phyloP scores from a whole-genome alignment of 371 early-diverging fungal species.

The Mucor saturninus region DNA sequence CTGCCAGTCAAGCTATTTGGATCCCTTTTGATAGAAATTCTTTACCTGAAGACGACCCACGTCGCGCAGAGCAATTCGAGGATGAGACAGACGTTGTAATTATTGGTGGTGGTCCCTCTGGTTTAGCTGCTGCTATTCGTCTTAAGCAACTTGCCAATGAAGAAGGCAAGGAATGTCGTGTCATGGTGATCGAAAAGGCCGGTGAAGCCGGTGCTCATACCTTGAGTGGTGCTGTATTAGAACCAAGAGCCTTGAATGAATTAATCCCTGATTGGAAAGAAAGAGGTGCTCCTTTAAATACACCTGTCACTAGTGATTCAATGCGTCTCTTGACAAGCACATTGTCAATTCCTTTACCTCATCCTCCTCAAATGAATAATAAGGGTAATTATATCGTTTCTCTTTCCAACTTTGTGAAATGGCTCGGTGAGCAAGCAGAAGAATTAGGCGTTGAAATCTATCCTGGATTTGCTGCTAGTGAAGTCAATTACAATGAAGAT shows the following conservation, averaged over 20 bases:
- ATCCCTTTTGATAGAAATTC: conserved; percentile 41
- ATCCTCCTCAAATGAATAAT: conserved; percentile 97
- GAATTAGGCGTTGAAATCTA: conserved; percentile 96
- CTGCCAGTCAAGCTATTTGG: conserved; percentile 37
- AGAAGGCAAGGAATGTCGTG: conserved; percentile 86
- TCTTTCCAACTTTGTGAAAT: conserved; percentile 89
- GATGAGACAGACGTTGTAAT: conserved; percentile 97
- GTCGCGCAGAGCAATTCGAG: conserved; percentile 61
- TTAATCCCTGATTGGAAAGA: conserved; percentile 98
- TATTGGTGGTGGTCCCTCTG: conserved; percentile 96
- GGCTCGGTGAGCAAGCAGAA: conserved; percentile 98
- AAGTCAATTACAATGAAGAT: conserved; percentile 89
- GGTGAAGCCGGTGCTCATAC: conserved; percentile 96
- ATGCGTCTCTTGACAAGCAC: conserved; percentile 87
- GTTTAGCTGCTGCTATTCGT: conserved; percentile 93
- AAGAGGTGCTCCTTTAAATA: conserved; percentile 89
- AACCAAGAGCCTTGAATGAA: conserved; percentile 92
- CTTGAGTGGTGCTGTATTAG: conserved; percentile 94
- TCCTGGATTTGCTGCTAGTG: conserved; percentile 91
- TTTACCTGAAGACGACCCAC: conserved; percentile 51
- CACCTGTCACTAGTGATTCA: conserved; percentile 85
- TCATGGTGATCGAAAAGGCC: conserved; percentile 95
- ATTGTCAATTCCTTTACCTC: conserved; percentile 88
- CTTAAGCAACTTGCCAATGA: conserved; percentile 89
- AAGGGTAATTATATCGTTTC: conserved; percentile 97